Evolutionary conservation across 495 filamentous ascomycete species (phyloP).

Genomic region (Hypomontagnella submonticulosa): DNA sequence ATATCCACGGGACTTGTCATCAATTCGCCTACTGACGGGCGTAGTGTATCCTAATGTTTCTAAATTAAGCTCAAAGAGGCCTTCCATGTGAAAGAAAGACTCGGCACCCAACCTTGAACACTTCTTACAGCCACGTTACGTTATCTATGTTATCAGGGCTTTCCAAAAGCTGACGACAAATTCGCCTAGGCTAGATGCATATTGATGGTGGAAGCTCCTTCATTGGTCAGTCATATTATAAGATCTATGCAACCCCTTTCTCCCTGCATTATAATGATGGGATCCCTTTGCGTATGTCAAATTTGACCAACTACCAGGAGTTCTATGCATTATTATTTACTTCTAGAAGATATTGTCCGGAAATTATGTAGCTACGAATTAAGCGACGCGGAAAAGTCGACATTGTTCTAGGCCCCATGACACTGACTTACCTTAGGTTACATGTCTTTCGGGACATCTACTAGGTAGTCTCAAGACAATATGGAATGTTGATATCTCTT

Average conservation of each 20-base stretch:
- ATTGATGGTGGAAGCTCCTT: neutral
- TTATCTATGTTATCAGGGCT: slow-evolving; percentile 11
- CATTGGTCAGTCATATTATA: slow-evolving; percentile 12
- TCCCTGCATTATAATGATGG: slow-evolving; percentile 19
- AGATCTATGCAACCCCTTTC: slow-evolving; percentile 32
- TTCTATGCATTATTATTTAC: slow-evolving; percentile 13
- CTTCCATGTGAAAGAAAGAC: slow-evolving; percentile 21
- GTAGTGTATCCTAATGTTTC: slow-evolving; percentile 9
- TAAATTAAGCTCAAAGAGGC: slow-evolving; percentile 33
- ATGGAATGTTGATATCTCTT: no score
- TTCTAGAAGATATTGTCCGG: neutral
- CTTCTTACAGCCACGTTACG: slow-evolving; percentile 17
- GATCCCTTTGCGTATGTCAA: slow-evolving; percentile 6
- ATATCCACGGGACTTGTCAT: slow-evolving; percentile 5
- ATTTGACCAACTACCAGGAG: slow-evolving; percentile 16
- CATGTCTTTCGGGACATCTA: no score
- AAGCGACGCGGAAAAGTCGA: no score
- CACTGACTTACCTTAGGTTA: no score
- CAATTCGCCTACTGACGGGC: slow-evolving; percentile 1
- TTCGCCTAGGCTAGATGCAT: slow-evolving; percentile 16
- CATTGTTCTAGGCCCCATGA: no score
- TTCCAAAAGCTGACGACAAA: slow-evolving; percentile 14
- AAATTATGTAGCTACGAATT: no score
- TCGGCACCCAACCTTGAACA: slow-evolving; percentile 11
- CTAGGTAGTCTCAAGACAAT: no score